Conservation (phyloP, 768 basidiomycete species). For the Leccinum imitatum region DNA sequence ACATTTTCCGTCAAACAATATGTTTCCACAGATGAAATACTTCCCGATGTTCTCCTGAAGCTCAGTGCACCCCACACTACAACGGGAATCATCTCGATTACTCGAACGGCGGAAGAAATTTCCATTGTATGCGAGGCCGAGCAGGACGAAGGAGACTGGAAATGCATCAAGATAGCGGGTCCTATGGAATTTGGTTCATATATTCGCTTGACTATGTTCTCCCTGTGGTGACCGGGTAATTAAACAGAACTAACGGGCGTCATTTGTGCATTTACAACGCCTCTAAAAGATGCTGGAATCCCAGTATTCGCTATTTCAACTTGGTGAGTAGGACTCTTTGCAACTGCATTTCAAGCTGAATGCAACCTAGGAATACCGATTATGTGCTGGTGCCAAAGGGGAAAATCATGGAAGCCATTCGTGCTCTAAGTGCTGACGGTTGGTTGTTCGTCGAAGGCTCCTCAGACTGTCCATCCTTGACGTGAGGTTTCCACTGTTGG, state of each 20-base stretch:
- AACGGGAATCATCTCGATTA: slow-evolving; percentile 51
- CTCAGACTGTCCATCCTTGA: background rate
- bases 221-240: slow-evolving; percentile 4
- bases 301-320: slow-evolving; percentile 64
- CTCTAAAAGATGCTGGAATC: slow-evolving; percentile 50
- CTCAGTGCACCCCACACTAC: slow-evolving; percentile 32
- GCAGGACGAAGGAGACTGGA: slow-evolving; percentile 47
- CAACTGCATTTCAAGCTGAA: background rate
- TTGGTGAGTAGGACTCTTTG: slow-evolving; percentile 42
- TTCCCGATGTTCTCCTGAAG: slow-evolving; percentile 20
- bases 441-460: slow-evolving; percentile 39
- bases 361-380: slow-evolving; percentile 59
- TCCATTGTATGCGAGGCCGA: slow-evolving; percentile 54
- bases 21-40: slow-evolving; percentile 34
- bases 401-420: slow-evolving; percentile 41
- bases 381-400: slow-evolving; percentile 56
- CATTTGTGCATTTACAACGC: slow-evolving; percentile 51
- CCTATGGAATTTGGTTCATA: slow-evolving; percentile 63
- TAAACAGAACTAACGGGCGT: slow-evolving; percentile 54
- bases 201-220: background rate
- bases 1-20: slow-evolving; percentile 48
- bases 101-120: slow-evolving; percentile 58
- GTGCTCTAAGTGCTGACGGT: slow-evolving; percentile 47
- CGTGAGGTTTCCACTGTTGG: slow-evolving; percentile 53
- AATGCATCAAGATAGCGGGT: slow-evolving; percentile 60